A percentile compares a stretch with the other conserved stretches of the same genome.
Conservation (phyloP, 2,329 filamentous ascomycete species). For the Chaetomiaceae sp. region DNA sequence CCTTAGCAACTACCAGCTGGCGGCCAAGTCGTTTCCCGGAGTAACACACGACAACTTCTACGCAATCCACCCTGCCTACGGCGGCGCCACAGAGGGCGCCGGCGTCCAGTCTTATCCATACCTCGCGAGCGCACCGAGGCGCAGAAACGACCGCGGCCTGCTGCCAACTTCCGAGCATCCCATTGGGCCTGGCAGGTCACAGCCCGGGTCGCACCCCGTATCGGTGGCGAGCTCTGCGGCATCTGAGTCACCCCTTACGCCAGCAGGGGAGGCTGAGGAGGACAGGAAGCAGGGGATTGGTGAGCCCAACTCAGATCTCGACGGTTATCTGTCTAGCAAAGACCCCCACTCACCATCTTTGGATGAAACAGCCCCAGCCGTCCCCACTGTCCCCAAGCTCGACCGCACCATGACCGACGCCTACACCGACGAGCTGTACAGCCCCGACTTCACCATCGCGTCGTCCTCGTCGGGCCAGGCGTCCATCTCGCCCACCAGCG, state of each 20-base stretch:
- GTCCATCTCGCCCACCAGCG: constrained; percentile 48
- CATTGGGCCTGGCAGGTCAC: constrained; percentile 39
- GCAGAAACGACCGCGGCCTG: constrained; percentile 39
- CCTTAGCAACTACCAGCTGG: constrained; percentile 44
- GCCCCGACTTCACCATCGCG: constrained; percentile 38
- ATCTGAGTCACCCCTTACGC: constrained; percentile 57
- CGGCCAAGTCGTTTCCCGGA: constrained; percentile 34
- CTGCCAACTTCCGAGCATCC: constrained; percentile 44
- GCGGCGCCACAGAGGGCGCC: constrained; percentile 29
- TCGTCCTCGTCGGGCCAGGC: constrained; percentile 49
- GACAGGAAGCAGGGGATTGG: constrained; percentile 50
- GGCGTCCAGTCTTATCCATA: constrained; percentile 39
- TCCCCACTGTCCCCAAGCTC: constrained; percentile 63
- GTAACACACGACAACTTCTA: constrained; percentile 36
- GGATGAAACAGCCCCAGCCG: constrained; percentile 53
- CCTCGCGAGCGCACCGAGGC: constrained; percentile 37
- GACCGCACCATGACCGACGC: constrained; percentile 82
- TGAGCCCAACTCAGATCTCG: constrained; percentile 36
- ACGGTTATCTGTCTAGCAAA: constrained; percentile 33
- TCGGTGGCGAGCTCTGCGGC: constrained; percentile 55
- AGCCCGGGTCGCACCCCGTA: constrained; percentile 47
- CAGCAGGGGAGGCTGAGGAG: constrained; percentile 47
- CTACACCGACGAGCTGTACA: constrained; percentile 63
- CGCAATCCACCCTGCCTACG: constrained; percentile 38
- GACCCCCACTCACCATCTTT: constrained; percentile 64